Percentiles rank a stretch among this genome's conserved stretches.
These are phyloP conservation scores for Taphrina deformans DNA, from an alignment of 1,139 yeast genomes.

Conservation along the genomic window DNA sequence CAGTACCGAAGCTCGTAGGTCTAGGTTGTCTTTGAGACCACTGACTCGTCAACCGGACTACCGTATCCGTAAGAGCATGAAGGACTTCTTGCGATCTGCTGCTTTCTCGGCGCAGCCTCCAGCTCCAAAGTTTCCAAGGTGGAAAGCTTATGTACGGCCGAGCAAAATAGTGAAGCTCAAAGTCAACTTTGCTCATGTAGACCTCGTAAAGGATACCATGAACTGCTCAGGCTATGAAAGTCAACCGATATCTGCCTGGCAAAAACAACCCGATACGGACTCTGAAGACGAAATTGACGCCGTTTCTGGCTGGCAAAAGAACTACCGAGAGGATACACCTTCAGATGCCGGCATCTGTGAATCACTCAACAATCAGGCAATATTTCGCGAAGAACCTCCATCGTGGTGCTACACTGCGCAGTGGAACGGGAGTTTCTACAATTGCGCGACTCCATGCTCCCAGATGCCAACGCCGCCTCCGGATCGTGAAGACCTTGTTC, in stretches of 20 bases:
- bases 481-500: neutral
- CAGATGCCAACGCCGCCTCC: constrained; percentile 8
- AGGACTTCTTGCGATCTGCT: neutral
- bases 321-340: neutral
- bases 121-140: neutral
- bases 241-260: neutral
- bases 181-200: neutral
- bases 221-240: neutral
- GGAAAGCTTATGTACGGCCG: neutral
- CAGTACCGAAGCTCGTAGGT: neutral
- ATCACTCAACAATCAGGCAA: neutral
- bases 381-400: neutral
- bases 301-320: neutral
- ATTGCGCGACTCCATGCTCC: neutral
- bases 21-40: neutral
- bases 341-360: neutral
- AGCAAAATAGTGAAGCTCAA: neutral
- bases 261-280: neutral
- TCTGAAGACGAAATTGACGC: neutral
- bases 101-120: neutral
- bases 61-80: neutral
- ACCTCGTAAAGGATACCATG: neutral
- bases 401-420: neutral
- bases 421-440: neutral
- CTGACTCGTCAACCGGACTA: neutral